A percentile compares a stretch with the other conserved stretches of the same genome.
These are phyloP conservation scores for Boeremia exigua DNA, from an alignment of 2,329 filamentous ascomycete genomes.

Conservation along the genomic window DNA sequence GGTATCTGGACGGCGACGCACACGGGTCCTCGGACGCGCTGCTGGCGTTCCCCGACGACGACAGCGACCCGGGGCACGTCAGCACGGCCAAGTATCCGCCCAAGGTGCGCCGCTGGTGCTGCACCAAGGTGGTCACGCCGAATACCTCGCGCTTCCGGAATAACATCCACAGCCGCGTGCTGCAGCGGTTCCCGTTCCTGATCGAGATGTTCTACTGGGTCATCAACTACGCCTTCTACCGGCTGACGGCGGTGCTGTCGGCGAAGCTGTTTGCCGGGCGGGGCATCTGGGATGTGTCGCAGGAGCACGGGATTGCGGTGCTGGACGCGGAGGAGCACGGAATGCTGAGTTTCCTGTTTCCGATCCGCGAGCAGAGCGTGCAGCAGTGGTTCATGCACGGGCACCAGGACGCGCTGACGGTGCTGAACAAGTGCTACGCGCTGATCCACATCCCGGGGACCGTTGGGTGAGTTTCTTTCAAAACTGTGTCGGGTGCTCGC, in stretches of 20 bases:
- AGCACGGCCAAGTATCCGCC: slow-evolving; percentile 51
- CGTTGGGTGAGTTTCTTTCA: slow-evolving; percentile 56
- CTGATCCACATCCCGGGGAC: slow-evolving; percentile 67
- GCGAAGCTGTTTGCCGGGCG: slow-evolving; percentile 60
- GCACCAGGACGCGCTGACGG: slow-evolving; percentile 60
- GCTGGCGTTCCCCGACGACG: slow-evolving; percentile 44
- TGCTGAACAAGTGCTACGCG: slow-evolving; percentile 65
- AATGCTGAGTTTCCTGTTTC: slow-evolving; percentile 59
- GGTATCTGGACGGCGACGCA: slow-evolving; percentile 46
- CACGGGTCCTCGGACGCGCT: slow-evolving; percentile 50
- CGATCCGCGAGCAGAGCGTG: slow-evolving; percentile 58
- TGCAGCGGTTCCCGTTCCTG: slow-evolving; percentile 72
- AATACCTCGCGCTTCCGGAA: slow-evolving; percentile 67
- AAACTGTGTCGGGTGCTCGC: slow-evolving; percentile 20
- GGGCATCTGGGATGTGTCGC: slow-evolving; percentile 62
- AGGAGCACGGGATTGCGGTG: slow-evolving; percentile 62
- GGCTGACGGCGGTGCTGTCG: slow-evolving; percentile 61
- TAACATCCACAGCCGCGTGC: slow-evolving; percentile 65
- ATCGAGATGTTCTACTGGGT: slow-evolving; percentile 79
- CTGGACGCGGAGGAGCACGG: slow-evolving; percentile 62
- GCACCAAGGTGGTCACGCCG: slow-evolving; percentile 60
- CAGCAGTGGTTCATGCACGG: slow-evolving; percentile 64
- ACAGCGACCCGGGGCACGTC: slow-evolving; percentile 46
- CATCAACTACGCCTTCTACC: slow-evolving; percentile 69
- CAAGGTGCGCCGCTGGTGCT: slow-evolving; percentile 60